Evolutionary conservation across 2,329 filamentous ascomycete genomes (phyloP).

Genomic region (Alternaria postmessia): DNA sequence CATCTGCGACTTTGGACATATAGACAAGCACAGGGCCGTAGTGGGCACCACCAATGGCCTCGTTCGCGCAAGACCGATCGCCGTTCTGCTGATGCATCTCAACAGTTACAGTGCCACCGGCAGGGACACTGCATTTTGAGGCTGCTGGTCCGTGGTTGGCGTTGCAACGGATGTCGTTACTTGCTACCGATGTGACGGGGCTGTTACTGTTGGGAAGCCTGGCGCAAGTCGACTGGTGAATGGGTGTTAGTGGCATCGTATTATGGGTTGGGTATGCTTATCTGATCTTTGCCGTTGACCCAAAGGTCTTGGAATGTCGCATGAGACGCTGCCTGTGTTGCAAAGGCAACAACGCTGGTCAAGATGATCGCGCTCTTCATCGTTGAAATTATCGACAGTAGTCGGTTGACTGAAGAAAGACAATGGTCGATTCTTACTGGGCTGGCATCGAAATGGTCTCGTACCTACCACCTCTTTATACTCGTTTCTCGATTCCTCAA

Average conservation of each 20-base stretch:
- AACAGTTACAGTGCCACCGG: conserved; percentile 58
- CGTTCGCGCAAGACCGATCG: conserved; percentile 60
- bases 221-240: conserved; percentile 32
- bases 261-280: conserved; percentile 13
- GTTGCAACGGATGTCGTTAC: conserved; percentile 61
- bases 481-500: not conserved
- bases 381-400: not conserved
- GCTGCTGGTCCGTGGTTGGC: conserved; percentile 35
- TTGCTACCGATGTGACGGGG: conserved; percentile 58
- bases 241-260: conserved; percentile 9
- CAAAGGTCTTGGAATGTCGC: conserved; percentile 46
- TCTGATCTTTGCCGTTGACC: conserved; percentile 42
- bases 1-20: conserved; percentile 54
- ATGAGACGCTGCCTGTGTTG: conserved; percentile 40
- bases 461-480: conserved; percentile 7
- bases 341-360: conserved; percentile 32
- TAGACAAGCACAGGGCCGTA: conserved; percentile 50
- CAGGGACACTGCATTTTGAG: conserved; percentile 57
- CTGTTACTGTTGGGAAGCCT: conserved; percentile 49
- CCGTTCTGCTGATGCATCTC: conserved; percentile 60
- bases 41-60: conserved; percentile 47
- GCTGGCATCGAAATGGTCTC: not conserved
- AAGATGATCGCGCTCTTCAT: conserved; percentile 14
- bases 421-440: not conserved
- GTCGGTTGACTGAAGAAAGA: not conserved